phyloP scores from a whole-genome alignment of 306 rosid species.

The Dryas alaskensis region DNA sequence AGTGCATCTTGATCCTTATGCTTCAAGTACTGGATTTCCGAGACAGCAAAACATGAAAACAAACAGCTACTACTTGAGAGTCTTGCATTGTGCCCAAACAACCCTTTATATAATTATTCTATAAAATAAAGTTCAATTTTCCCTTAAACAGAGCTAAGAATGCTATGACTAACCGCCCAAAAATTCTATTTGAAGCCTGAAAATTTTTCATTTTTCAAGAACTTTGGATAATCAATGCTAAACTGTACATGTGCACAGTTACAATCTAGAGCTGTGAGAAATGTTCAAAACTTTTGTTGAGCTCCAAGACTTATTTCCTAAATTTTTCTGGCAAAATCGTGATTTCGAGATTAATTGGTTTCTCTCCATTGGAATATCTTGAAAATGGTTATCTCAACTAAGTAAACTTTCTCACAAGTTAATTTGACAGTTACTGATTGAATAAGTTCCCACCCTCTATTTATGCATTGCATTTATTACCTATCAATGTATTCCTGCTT shows the following conservation, averaged over 20 bases:
- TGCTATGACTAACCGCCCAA: neutral
- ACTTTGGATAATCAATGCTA: neutral
- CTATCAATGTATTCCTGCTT: neutral
- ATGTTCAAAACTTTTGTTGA: neutral
- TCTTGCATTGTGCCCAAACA: neutral
- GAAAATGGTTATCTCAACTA: neutral
- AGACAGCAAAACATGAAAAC: slow-evolving; percentile 23
- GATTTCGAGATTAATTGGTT: neutral
- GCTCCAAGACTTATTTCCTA: neutral
- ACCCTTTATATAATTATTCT: neutral
- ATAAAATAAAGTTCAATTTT: neutral
- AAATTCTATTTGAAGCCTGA: neutral
- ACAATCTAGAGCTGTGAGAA: neutral
- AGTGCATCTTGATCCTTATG: slow-evolving; percentile 38
- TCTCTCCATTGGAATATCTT: neutral
- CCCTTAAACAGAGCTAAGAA: neutral
- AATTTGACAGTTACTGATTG: neutral
- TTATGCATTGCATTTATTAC: neutral
- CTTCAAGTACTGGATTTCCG: slow-evolving; percentile 45
- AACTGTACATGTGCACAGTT: neutral
- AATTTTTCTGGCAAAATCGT: neutral
- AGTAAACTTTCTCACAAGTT: too few species aligned
- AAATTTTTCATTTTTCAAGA: neutral
- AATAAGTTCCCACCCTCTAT: neutral
- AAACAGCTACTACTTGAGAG: neutral